These are phyloP conservation scores for Musa balbisiana DNA, from an alignment of 202 grass and related monocot genomes.

Conservation along the genomic window DNA sequence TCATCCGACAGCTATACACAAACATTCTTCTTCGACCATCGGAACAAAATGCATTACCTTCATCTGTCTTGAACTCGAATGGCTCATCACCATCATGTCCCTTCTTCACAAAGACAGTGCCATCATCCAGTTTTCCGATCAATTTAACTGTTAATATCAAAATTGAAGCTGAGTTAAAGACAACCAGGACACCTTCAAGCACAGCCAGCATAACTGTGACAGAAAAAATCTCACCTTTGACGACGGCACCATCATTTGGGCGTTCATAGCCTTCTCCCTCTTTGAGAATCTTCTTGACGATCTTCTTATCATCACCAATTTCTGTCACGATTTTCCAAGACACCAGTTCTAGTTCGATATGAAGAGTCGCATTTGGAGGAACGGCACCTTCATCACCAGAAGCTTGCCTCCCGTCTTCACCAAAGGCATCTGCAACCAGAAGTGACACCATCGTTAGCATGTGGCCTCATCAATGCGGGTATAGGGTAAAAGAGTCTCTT, in stretches of 20 bases:
- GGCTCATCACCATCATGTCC: constrained; percentile 64
- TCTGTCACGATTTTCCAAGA: constrained; percentile 67
- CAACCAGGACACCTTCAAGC: neutral
- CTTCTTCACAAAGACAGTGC: constrained; percentile 67
- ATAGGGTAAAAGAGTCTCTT: neutral
- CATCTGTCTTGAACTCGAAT: constrained; percentile 67
- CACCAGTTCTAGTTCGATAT: constrained; percentile 54
- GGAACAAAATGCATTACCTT: constrained; percentile 10
- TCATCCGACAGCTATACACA: neutral
- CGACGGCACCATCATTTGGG: constrained; percentile 52
- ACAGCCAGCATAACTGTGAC: neutral
- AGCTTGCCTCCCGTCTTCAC: constrained; percentile 38
- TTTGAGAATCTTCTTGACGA: constrained; percentile 57
- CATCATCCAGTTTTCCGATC: constrained; percentile 55
- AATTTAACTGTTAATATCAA: constrained; percentile 47
- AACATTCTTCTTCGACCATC: neutral
- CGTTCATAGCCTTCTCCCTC: constrained; percentile 73
- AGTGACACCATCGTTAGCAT: neutral
- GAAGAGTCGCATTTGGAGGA: constrained; percentile 43
- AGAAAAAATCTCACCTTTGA: constrained; percentile 30
- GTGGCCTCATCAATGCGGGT: neutral
- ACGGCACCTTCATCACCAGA: constrained; percentile 39
- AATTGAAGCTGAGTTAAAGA: neutral
- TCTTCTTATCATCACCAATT: constrained; percentile 60
- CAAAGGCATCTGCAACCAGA: constrained; percentile 51